A percentile compares a stretch with the other conserved stretches of the same genome.
Evolutionary conservation across 176 grass and related monocot species (phyloP).

Genomic region (Saccharum officinarum): DNA sequence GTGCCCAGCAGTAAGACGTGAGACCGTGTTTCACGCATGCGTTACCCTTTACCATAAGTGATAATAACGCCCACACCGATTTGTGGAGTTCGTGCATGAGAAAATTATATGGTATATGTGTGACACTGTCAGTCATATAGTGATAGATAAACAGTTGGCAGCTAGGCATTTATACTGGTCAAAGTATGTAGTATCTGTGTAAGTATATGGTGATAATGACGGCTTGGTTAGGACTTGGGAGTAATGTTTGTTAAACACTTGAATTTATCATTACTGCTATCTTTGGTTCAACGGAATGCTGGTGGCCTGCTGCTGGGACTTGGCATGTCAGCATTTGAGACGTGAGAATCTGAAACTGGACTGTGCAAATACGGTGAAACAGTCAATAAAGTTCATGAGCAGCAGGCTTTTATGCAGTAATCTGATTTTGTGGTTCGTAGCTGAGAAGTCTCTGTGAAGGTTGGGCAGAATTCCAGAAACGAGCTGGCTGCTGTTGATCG

Average conservation of each 20-base stretch:
- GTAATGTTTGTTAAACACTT: neutral
- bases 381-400: neutral
- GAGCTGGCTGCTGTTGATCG: neutral
- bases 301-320: neutral
- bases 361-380: neutral
- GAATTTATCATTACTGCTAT: neutral
- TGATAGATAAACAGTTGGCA: neutral
- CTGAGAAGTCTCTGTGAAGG: neutral
- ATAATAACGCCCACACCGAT: neutral
- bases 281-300: neutral
- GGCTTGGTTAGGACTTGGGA: neutral
- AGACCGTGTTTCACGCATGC: neutral
- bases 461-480: slow-evolving; percentile 32
- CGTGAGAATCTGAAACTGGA: neutral
- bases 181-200: too few relatives aligned
- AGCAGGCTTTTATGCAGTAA: neutral
- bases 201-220: neutral
- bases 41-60: neutral
- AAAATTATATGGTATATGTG: neutral
- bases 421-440: neutral
- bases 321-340: neutral
- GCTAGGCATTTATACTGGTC: neutral
- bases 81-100: neutral
- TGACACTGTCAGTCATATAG: neutral
- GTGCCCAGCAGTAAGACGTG: slow-evolving; percentile 68